These are phyloP conservation scores for Lithocarpus polystachyus DNA, from an alignment of 306 rosid genomes.

Conservation along the genomic window DNA sequence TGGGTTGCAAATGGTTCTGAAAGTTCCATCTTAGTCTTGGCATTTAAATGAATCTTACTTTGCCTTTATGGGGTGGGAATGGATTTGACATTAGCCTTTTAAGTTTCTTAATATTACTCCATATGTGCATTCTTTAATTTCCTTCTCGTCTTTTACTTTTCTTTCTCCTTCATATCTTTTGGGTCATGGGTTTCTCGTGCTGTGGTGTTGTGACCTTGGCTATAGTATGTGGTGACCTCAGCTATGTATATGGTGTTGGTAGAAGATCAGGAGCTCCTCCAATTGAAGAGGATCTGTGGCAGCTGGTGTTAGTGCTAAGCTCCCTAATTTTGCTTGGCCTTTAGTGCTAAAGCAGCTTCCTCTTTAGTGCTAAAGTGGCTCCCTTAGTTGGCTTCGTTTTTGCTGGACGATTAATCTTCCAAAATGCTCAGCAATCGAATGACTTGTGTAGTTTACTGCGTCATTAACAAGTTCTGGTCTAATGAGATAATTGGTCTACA, in stretches of 20 bases:
- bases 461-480: neutral
- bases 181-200: neutral
- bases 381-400: neutral
- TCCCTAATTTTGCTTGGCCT: neutral
- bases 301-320: neutral
- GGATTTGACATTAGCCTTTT: neutral
- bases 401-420: neutral
- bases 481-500: neutral
- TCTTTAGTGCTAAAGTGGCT: conserved; percentile 6
- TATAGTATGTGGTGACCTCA: neutral
- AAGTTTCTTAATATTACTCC: neutral
- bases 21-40: neutral
- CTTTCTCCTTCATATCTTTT: neutral
- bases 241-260: neutral
- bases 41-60: neutral
- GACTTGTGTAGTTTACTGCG: neutral
- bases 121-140: neutral
- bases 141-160: neutral
- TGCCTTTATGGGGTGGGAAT: neutral
- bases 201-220: neutral
- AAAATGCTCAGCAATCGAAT: neutral
- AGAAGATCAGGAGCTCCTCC: neutral
- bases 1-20: neutral
- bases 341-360: conserved; percentile 6
- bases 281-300: neutral